A percentile compares a stretch with the other conserved stretches of the same genome.
Evolutionary conservation across 768 basidiomycete species (phyloP).

Genomic region (Amyloporia xantha): DNA sequence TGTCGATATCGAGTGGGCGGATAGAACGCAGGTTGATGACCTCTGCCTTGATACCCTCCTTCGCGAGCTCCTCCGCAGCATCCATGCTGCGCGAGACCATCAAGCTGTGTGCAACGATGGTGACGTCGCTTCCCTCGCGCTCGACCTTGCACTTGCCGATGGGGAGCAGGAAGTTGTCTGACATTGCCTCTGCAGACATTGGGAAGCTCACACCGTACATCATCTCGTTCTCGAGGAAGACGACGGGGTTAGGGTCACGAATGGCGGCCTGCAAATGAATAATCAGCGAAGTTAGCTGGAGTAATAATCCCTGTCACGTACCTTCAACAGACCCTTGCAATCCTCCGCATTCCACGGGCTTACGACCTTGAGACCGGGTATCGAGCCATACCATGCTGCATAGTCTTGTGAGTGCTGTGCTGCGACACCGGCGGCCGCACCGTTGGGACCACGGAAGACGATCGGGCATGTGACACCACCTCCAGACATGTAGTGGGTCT

Average conservation of each 20-base stretch:
- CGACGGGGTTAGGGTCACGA: conserved; percentile 96
- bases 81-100: conserved; percentile 96
- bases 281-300: neutral
- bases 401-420: conserved; percentile 99
- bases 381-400: conserved; percentile 86
- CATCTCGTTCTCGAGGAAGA: conserved; percentile 99
- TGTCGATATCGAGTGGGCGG: conserved; percentile 95
- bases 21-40: conserved; percentile 96
- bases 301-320: conserved; percentile 19
- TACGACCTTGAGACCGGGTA: conserved; percentile 96
- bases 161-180: conserved; percentile 89
- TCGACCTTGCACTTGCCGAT: conserved; percentile 98
- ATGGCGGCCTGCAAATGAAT: conserved; percentile 67
- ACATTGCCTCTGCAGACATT: conserved; percentile 91
- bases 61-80: conserved; percentile 86
- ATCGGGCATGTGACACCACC: conserved; percentile 98
- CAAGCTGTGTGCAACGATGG: conserved; percentile 95
- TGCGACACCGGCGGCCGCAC: conserved; percentile 93
- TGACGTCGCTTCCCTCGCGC: conserved; percentile 86
- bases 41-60: conserved; percentile 97
- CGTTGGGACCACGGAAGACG: conserved; percentile 99
- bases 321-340: conserved; percentile 97
- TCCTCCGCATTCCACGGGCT: conserved; percentile 99
- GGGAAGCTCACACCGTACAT: conserved; percentile 97
- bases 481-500: conserved; percentile 99